phyloP scores from a whole-genome alignment of 768 basidiomycete genomes.

The Auricularia sp. region DNA sequence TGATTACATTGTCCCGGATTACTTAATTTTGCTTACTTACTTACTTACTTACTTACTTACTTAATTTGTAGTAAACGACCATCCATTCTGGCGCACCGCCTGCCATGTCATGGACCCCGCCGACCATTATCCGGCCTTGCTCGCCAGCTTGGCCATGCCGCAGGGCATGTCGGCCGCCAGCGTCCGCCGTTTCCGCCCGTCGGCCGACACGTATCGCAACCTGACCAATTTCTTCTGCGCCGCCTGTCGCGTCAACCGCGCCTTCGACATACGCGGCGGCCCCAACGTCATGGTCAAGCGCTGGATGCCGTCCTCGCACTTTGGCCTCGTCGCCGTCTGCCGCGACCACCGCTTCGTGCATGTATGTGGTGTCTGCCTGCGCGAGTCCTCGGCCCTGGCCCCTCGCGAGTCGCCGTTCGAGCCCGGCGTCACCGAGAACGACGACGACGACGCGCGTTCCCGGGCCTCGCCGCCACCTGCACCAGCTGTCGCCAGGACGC shows the following conservation, averaged over 20 bases:
- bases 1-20: not conserved
- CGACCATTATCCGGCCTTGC: not conserved
- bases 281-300: constrained; percentile 48
- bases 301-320: constrained; percentile 26
- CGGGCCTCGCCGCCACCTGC: constrained; percentile 56
- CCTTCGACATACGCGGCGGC: constrained; percentile 26
- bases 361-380: constrained; percentile 61
- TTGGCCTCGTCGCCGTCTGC: constrained; percentile 45
- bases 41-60: not conserved
- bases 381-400: constrained; percentile 31
- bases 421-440: constrained; percentile 41
- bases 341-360: constrained; percentile 47
- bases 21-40: not conserved
- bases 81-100: constrained; percentile 6
- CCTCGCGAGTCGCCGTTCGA: constrained; percentile 28
- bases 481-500: constrained; percentile 54
- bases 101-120: constrained; percentile 6
- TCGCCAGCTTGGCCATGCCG: not conserved
- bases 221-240: constrained; percentile 28
- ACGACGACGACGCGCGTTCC: constrained; percentile 63
- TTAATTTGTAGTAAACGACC: constrained; percentile 3
- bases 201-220: not conserved
- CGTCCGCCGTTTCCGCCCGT: not conserved
- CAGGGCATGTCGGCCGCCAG: not conserved
- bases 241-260: constrained; percentile 61